Base-by-base conservation (phyloP, 2,329 filamentous ascomycete genomes). In the Diaporthe caulivora region DNA sequence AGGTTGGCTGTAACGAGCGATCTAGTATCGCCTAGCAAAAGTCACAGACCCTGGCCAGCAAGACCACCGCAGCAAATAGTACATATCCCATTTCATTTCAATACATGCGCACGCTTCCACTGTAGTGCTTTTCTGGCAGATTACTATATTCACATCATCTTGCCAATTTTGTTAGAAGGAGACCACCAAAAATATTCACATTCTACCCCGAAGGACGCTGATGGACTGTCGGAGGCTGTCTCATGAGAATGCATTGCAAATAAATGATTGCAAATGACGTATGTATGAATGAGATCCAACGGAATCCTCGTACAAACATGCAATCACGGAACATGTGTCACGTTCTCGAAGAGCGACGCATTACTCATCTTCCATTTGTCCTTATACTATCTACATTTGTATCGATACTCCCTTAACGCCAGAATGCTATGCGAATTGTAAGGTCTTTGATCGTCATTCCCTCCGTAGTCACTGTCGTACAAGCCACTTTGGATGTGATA, bases 341-440 rank as follows among this genome's bases (percentile, higher is more conserved):
- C 6, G 53, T 42, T 53, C 8, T 42, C 64, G 11, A 3, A 44
- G 24, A 47, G 51, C 24, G 40, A 18, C 31, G 24, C 9, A 37
- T 44, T 26, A 15, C 18, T n/a, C 54, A 24, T 49, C 31, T 62
- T 34, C 34, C 31, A 26, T 26, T 44, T 31, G 10, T 54, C 37
- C 49, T 21, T 34, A 31, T 24, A 24, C 34, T 60, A 42, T 34
- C 55, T 71, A 54, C 29, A 44, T 7, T 47, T 34, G 11, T 55
- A 57, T 62, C n/a, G 49, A 44, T 42, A 62, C 57, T 54, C 37
- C 69, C 47, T 24, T 71, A 24, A 24, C 69, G 69, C 69, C 69
- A 71, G 17, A 62, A 53, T 71, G 69, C 69, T 71, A 71, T 71
- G 69, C 69, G 31, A 54, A 58, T 55, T 57, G 49, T 31, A 53